Evolutionary conservation across 164 flowering plant genomes (phyloP).

Genomic region (Liquidambar formosana): DNA sequence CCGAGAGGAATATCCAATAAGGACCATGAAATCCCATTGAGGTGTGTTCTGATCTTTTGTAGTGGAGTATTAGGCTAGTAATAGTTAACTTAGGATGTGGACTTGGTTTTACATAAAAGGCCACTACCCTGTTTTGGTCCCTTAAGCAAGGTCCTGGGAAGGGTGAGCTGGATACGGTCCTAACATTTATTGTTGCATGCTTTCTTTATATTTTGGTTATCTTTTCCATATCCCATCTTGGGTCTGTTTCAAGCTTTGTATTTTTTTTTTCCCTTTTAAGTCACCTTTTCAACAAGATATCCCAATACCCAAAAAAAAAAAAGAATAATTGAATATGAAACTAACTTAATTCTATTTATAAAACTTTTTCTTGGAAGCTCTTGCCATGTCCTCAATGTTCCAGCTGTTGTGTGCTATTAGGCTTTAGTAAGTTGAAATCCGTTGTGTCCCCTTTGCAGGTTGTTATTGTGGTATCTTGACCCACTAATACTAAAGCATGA

Average conservation of each 20-base stretch:
- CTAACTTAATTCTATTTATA: background rate
- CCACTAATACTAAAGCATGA: slow-evolving; percentile 24
- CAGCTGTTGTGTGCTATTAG: background rate
- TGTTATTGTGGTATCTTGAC: slow-evolving; percentile 68
- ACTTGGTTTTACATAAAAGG: no score
- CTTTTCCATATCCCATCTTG: no score
- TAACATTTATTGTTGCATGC: no score
- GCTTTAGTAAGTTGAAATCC: background rate
- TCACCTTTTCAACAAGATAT: no score
- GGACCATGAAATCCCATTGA: slow-evolving; percentile 41
- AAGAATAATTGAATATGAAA: background rate
- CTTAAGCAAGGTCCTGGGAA: no score
- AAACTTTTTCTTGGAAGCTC: background rate
- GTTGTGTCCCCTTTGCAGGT: slow-evolving; percentile 34
- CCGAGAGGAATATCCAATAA: slow-evolving; percentile 33
- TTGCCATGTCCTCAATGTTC: no score
- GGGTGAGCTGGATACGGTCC: no score
- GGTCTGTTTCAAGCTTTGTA: no score
- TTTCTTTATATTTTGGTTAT: background rate
- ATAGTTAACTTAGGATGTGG: no score
- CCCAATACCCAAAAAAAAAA: background rate
- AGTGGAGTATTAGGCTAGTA: background rate
- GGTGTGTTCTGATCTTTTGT: slow-evolving; percentile 37
- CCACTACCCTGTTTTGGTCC: no score
- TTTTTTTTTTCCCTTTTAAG: no score